phyloP scores from a whole-genome alignment of 164 flowering plant genomes.

The Chimonanthus salicifolius region DNA sequence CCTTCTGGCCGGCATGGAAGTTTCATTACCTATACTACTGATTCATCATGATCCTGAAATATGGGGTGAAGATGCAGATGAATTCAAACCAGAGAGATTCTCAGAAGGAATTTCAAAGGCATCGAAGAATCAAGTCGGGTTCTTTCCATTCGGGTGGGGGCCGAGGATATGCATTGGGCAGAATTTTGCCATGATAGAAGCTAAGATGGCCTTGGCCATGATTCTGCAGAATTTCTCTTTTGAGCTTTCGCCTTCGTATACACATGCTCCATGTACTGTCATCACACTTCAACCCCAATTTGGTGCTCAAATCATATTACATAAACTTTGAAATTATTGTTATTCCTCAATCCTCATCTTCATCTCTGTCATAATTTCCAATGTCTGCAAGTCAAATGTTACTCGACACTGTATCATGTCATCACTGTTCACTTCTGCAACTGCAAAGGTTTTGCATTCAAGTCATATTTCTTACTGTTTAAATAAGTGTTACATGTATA shows the following conservation, averaged over 20 bases:
- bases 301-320: constrained; percentile 16
- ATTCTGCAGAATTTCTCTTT: constrained; percentile 17
- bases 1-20: constrained; percentile 14
- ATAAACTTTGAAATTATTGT: not conserved
- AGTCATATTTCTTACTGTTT: too few relatives aligned
- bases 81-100: constrained; percentile 25
- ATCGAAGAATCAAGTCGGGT: constrained; percentile 5
- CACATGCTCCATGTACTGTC: constrained; percentile 10
- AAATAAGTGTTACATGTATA: too few relatives aligned
- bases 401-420: too few relatives aligned
- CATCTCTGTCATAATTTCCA: not conserved
- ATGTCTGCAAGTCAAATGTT: too few relatives aligned
- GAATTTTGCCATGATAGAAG: constrained; percentile 15
- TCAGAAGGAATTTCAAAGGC: constrained; percentile 19
- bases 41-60: constrained; percentile 10
- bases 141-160: constrained; percentile 23
- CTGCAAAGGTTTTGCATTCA: too few relatives aligned
- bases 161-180: constrained; percentile 19
- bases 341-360: not conserved
- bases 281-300: constrained; percentile 9
- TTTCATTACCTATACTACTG: constrained; percentile 7
- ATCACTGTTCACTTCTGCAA: too few relatives aligned
- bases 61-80: constrained; percentile 21
- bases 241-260: constrained; percentile 10
- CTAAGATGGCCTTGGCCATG: constrained; percentile 13